Conservation (phyloP, 2,329 filamentous ascomycete species). For the Bipolaris victoriae region DNA sequence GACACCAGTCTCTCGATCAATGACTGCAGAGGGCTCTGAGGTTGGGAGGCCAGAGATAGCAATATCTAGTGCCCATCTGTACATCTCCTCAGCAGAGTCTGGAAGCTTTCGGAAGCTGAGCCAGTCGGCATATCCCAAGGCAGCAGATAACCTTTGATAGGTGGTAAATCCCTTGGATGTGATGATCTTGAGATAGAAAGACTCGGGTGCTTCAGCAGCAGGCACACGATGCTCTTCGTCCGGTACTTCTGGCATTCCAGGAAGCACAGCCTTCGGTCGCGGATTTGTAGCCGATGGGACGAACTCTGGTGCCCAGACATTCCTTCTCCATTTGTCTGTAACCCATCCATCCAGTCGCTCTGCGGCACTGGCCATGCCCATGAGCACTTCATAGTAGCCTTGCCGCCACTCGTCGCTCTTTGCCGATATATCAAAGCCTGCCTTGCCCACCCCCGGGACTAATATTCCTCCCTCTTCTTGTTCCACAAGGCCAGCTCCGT, state of each 20-base stretch:
- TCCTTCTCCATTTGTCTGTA: slow-evolving; percentile 64
- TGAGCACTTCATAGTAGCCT: slow-evolving; percentile 82
- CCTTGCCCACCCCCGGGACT: slow-evolving; percentile 46
- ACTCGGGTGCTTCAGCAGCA: slow-evolving; percentile 71
- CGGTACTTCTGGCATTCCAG: slow-evolving; percentile 68
- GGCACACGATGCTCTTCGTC: slow-evolving; percentile 76
- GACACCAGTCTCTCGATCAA: slow-evolving; percentile 68
- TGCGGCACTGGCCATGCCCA: slow-evolving; percentile 75
- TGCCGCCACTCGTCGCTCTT: slow-evolving; percentile 85
- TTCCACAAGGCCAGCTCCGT: slow-evolving; percentile 69
- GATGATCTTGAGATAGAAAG: slow-evolving; percentile 80
- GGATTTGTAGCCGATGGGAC: slow-evolving; percentile 86
- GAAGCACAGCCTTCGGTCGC: slow-evolving; percentile 73
- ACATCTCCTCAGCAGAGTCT: slow-evolving; percentile 73
- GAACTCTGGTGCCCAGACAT: slow-evolving; percentile 73
- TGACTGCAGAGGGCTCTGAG: slow-evolving; percentile 49
- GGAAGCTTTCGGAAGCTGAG: slow-evolving; percentile 75
- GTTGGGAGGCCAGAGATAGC: slow-evolving; percentile 64
- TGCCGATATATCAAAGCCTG: slow-evolving; percentile 70
- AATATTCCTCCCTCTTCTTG: slow-evolving; percentile 59
- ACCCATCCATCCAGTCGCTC: slow-evolving; percentile 85
- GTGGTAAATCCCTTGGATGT: slow-evolving; percentile 79
- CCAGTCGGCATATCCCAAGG: slow-evolving; percentile 83
- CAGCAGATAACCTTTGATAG: slow-evolving; percentile 81
- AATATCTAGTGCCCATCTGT: slow-evolving; percentile 76